phyloP scores from a whole-genome alignment of 306 rosid species.

The Begonia peltatifolia region DNA sequence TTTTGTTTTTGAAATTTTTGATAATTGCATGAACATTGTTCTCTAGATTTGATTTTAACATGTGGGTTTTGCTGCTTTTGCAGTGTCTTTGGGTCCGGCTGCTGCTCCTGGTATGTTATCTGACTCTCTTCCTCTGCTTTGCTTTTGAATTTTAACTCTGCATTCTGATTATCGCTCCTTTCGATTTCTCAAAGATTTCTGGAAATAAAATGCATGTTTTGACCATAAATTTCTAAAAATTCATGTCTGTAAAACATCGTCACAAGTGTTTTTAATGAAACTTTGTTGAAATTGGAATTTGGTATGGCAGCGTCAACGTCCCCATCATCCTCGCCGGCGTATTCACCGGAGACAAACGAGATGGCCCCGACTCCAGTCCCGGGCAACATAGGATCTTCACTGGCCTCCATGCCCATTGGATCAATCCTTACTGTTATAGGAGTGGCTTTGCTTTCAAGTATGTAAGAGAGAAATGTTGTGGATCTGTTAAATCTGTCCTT shows the following conservation, averaged over 20 bases:
- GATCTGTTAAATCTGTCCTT: no score
- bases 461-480: slow-evolving; percentile 14
- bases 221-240: background rate
- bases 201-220: no score
- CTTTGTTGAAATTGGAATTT: slow-evolving; percentile 6
- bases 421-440: slow-evolving; percentile 14
- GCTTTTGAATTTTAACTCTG: background rate
- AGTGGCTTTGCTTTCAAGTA: slow-evolving; percentile 12
- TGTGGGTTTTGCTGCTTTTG: slow-evolving; percentile 14
- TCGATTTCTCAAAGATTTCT: no score
- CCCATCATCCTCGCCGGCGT: slow-evolving; percentile 18
- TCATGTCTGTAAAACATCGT: background rate
- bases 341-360: slow-evolving; percentile 7
- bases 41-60: background rate
- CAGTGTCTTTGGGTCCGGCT: slow-evolving; percentile 48
- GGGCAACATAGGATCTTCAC: slow-evolving; percentile 13
- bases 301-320: slow-evolving; percentile 17
- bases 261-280: slow-evolving; percentile 4
- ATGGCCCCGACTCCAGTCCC: slow-evolving; percentile 27
- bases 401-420: slow-evolving; percentile 10
- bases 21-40: background rate
- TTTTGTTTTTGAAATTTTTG: background rate
- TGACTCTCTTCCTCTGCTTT: background rate
- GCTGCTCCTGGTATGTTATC: slow-evolving; percentile 50
- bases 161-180: no score